These are phyloP conservation scores for Afroboletus lepidellus DNA, from an alignment of 1,284 basidiomycete genomes.

Conservation along the genomic window DNA sequence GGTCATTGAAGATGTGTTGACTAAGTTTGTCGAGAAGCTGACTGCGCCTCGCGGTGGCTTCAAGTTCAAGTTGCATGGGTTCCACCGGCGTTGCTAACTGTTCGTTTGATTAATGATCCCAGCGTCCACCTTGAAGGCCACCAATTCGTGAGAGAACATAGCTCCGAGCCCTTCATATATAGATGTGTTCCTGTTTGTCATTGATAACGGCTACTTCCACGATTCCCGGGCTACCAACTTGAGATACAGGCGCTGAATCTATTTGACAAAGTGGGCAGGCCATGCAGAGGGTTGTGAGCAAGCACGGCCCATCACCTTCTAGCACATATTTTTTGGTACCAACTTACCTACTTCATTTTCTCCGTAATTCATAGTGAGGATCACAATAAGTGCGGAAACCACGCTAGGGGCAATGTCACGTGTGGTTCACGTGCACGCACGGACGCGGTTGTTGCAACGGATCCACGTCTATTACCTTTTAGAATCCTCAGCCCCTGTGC, in stretches of 20 bases:
- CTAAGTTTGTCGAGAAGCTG: conserved; percentile 11
- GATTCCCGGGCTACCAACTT: no score
- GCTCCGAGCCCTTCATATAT: neutral
- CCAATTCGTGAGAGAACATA: neutral
- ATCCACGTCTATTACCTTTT: neutral
- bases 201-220: neutral
- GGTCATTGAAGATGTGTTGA: conserved; percentile 19
- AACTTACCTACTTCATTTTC: no score
- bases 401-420: neutral
- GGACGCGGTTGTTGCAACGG: neutral
- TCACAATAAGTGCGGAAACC: no score
- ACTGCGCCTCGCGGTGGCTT: conserved; percentile 1
- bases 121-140: no score
- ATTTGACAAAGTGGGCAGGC: no score
- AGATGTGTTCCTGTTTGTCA: neutral
- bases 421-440: neutral
- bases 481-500: conserved; percentile 17
- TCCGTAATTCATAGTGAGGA: no score
- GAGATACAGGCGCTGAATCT: no score
- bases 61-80: neutral
- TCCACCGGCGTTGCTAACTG: neutral
- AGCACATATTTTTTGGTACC: no score
- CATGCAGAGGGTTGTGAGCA: no score
- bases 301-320: no score
- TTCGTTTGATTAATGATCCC: neutral